Evolutionary conservation across 176 grass and related monocot genomes (phyloP), one percentile per base, ranked within the genome.

Genomic region (Pontederia paniculata): DNA sequence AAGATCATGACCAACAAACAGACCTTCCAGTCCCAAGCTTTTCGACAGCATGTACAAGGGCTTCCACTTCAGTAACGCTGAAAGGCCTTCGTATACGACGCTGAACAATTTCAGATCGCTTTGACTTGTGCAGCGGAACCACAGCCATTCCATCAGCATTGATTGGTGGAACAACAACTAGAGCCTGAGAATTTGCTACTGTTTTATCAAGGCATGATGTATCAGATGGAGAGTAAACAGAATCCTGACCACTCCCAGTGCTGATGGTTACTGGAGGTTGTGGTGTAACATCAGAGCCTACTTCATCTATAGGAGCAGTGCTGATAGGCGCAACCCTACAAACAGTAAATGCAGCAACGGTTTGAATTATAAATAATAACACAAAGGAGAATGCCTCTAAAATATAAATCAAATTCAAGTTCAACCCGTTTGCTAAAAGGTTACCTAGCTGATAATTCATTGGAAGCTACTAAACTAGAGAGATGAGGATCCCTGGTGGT

Each of bases 21-120:
- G 28, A 95, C 89, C 89, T 95, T 95, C 89, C 89, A 55, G 89
- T 95, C 75, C 89, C 89, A 67, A 95, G 86, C 60, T 95, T 89
- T 77, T 95, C 89, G 6, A 95, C 89, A 61, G 89, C 85, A 47
- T 85, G 78, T 15, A 95, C 89, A 72, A 95, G 85, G 37, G 89
- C 89, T 78, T 95, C 89, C 25, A 95, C 89, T 76, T 95, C 89
- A 9, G 84, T 31, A 69, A 95, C 89, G 52, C 84, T 89, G 74
- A 95, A 95, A 0, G 89, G 89, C 4, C 89, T 67, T 48, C 89
- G 81, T 41, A 89, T 89, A 48, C 89, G 73, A 65, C 94, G 83
- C 21, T 98, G 94, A 44, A 59, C 60, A 8, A 56, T 23, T 49
- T 81, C 72, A 14, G 74, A 20, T 22, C 72, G 57, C 57, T 58